Base-by-base conservation (phyloP, 352 stramenopile species). In the Thalassiosira ordinaria region DNA sequence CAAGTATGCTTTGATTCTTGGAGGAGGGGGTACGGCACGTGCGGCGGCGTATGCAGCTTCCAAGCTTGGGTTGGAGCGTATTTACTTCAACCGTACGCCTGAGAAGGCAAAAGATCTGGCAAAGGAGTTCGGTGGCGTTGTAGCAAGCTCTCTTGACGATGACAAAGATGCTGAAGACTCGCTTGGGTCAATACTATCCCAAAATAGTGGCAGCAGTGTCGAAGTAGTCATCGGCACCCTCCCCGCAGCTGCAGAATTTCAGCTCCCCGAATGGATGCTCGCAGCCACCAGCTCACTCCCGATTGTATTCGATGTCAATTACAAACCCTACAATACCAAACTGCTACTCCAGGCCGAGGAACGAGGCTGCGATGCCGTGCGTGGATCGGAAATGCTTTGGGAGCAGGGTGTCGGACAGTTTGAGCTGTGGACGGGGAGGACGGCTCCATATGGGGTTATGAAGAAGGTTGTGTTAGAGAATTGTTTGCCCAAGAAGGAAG, bases 311-410 rank as follows among this genome's bases (percentile, higher is more conserved):
- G 97, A 99, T 72, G 97, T 97, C 0, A 98, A 98, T 68, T 99
- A 99, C 92, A 98, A 98, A 87, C 97, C 97, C 29, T 96, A 97
- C 69, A 86, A 96, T 53, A 99, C 97, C 11, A 93, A 95, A 26
- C 94, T 99, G 22, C 84, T 99, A 16, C 85, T 82, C 20, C 96
- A 99, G 72, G 96, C 96, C 1, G 72, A 93, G 29, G 88, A 84
- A 5, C 86, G 85, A n/a, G 96, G 95, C 16, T 97, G 93, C 56
- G 63, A 89, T 53, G 94, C 96, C 59, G 95, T 99, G 46, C 94
- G 98, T 72, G 97, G 97, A 55, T 98, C 96, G 22, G 97, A 99
- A 77, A 99, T 99, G 97, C 89, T 99, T 18, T 97, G 97, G 78
- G 96, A 98, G 84, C 97, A 99, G 86, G 97, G 96, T 35, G 92